Percentiles rank a stretch among this genome's conserved stretches.
These are phyloP conservation scores for Ajuga reptans DNA, from an alignment of 305 asterid species.

Conservation along the genomic window DNA sequence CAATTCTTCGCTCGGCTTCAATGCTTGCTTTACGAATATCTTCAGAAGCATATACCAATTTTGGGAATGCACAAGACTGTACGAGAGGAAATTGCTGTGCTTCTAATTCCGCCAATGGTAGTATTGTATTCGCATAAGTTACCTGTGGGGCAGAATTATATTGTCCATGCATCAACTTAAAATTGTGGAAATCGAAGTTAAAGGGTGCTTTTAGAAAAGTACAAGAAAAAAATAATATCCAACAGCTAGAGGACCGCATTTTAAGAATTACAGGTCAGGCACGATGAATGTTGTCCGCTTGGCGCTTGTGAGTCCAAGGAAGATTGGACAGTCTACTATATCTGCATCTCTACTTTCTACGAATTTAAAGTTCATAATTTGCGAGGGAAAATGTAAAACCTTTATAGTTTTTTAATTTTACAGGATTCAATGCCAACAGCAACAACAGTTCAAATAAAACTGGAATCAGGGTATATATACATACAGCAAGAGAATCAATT, in stretches of 20 bases:
- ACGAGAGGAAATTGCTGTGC: conserved; percentile 80
- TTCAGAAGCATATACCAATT: conserved; percentile 61
- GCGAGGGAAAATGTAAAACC: neutral
- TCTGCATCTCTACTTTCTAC: neutral
- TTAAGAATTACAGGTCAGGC: neutral
- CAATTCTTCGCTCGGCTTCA: conserved; percentile 83
- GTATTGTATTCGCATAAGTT: conserved; percentile 58
- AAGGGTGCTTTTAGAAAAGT: neutral
- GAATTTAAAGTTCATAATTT: neutral
- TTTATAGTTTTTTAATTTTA: neutral
- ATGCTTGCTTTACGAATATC: conserved; percentile 80
- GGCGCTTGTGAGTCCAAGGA: neutral
- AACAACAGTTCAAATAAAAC: neutral
- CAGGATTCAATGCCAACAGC: neutral
- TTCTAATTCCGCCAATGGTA: conserved; percentile 75
- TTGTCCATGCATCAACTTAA: neutral
- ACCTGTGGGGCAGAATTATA: conserved; percentile 39
- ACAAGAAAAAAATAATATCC: neutral
- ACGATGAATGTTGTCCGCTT: neutral
- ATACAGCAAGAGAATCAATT: neutral
- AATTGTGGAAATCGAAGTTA: neutral
- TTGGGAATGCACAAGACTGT: conserved; percentile 86
- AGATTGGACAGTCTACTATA: neutral
- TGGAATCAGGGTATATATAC: neutral
- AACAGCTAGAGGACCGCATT: neutral